Evolutionary conservation across 225 moss, liverwort and hornwort genomes (phyloP).

Genomic region (Anthoceros angustus): DNA sequence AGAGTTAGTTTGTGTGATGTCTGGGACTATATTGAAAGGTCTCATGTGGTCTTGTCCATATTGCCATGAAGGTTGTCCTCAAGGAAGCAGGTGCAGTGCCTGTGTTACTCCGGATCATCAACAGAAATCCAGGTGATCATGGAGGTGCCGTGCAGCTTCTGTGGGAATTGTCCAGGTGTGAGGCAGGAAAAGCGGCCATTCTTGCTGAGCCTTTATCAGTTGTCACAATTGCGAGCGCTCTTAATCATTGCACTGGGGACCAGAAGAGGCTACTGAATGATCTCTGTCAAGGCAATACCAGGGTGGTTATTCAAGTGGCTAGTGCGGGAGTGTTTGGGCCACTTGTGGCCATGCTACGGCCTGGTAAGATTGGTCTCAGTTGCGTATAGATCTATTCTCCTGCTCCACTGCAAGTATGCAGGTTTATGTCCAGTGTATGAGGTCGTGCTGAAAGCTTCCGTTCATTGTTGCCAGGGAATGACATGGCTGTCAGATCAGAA

Average conservation of each 20-base stretch:
- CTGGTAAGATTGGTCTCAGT: constrained; percentile 19
- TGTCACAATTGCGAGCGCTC: constrained; percentile 27
- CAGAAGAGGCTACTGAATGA: constrained; percentile 23
- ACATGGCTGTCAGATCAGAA: constrained; percentile 17
- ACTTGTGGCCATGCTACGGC: constrained; percentile 22
- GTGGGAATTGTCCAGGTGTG: constrained; percentile 26
- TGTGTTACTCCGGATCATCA: constrained; percentile 22
- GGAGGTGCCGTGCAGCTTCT: constrained; percentile 25
- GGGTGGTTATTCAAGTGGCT: constrained; percentile 29
- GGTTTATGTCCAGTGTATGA: background rate
- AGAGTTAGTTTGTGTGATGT: background rate
- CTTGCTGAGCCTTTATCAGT: constrained; percentile 23
- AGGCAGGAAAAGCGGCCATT: constrained; percentile 24
- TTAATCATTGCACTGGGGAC: constrained; percentile 17
- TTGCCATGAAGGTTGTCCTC: constrained; percentile 19
- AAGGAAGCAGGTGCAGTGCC: constrained; percentile 23
- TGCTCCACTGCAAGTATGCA: background rate
- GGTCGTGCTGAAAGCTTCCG: background rate
- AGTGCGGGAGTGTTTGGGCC: constrained; percentile 28
- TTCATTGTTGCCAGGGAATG: constrained; percentile 13
- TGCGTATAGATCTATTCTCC: background rate
- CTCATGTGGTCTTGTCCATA: background rate
- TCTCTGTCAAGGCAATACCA: constrained; percentile 22
- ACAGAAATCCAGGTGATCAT: constrained; percentile 20
- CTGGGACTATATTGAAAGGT: background rate